Conservation (phyloP, 345 rosid species). For the Eutrema japonicum region DNA sequence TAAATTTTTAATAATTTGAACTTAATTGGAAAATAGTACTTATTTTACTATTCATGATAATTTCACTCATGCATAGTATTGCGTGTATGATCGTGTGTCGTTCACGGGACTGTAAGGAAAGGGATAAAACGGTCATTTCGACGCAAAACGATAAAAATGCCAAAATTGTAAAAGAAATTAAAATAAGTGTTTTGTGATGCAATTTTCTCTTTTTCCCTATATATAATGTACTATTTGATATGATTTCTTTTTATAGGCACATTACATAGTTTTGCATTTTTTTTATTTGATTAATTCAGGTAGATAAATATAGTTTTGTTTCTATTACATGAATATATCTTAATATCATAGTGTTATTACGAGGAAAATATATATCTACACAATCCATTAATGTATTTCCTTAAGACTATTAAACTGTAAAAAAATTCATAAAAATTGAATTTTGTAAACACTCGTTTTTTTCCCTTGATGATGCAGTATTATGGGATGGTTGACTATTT, state of each 20-base stretch:
- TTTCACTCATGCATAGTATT: no score
- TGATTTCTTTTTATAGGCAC: not conserved
- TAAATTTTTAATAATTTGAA: no score
- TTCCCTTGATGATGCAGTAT: constrained; percentile 1
- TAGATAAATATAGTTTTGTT: not conserved
- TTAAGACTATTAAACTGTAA: not conserved
- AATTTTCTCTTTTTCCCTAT: not conserved
- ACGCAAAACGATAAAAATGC: no score
- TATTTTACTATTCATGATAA: no score
- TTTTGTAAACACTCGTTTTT: not conserved
- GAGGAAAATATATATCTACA: not conserved
- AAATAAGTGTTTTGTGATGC: no score
- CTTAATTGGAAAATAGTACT: no score
- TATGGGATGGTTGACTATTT: constrained; percentile 34
- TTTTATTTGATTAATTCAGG: not conserved
- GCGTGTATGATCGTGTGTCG: no score
- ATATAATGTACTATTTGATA: not conserved
- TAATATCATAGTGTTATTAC: not conserved
- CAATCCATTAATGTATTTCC: not conserved
- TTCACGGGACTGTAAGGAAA: no score
- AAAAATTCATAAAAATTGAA: no score
- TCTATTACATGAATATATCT: not conserved
- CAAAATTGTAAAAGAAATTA: no score
- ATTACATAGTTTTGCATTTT: not conserved
- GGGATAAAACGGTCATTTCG: no score